phyloP scores from a whole-genome alignment of 257 asterid genomes.

The Solanum infundibuliforme region DNA sequence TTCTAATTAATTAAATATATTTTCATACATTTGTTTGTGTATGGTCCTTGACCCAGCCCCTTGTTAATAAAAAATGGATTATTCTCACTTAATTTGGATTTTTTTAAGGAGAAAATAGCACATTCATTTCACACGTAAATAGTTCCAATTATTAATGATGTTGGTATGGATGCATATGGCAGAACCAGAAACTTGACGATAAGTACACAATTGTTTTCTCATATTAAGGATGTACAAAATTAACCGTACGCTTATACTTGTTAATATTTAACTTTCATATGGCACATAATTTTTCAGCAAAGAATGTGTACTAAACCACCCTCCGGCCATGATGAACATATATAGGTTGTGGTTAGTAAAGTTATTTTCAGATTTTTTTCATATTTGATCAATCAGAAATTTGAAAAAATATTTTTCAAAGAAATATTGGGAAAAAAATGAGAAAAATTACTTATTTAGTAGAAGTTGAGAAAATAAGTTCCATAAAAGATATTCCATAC shows the following conservation, averaged over 20 bases:
- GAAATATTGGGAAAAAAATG: neutral
- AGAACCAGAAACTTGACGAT: neutral
- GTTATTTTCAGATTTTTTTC: too few species aligned
- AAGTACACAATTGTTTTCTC: too few species aligned
- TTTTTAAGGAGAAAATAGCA: neutral
- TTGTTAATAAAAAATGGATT: neutral
- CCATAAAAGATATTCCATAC: neutral
- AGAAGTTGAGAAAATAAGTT: neutral
- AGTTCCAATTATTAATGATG: neutral
- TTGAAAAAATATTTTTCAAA: too few species aligned
- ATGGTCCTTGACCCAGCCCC: neutral
- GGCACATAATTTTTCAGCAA: too few species aligned
- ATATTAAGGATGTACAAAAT: too few species aligned
- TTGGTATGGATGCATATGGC: neutral
- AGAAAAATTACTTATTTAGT: too few species aligned
- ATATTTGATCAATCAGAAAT: too few species aligned
- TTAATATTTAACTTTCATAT: too few species aligned
- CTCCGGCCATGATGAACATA: neutral
- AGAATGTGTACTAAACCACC: neutral
- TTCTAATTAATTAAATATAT: neutral
- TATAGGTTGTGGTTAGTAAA: neutral
- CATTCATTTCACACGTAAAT: neutral
- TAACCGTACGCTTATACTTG: too few species aligned
- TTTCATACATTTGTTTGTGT: neutral
- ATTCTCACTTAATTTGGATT: neutral